Conservation (phyloP, 495 filamentous ascomycete genomes). For the Oleoguttula mirabilis region DNA sequence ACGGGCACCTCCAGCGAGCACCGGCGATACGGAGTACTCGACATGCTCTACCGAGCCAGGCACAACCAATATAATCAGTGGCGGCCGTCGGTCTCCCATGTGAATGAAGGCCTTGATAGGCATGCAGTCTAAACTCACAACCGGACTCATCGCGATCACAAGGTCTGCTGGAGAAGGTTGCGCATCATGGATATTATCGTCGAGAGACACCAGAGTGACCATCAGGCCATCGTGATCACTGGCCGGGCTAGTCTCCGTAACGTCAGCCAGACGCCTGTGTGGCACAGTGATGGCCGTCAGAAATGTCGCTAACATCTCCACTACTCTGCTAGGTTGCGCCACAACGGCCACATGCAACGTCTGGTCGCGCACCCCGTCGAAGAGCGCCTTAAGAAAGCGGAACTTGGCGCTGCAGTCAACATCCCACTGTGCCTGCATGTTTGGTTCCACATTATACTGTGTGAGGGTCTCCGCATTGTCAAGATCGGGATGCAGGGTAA, state of each 20-base stretch:
- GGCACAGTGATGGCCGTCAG: constrained; percentile 31
- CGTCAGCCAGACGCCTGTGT: constrained; percentile 24
- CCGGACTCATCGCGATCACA: constrained; percentile 42
- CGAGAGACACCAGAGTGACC: constrained; percentile 38
- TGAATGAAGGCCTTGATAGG: constrained; percentile 18
- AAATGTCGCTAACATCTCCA: constrained; percentile 43
- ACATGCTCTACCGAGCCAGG: constrained; percentile 47
- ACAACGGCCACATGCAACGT: constrained; percentile 40
- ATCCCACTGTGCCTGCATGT: constrained; percentile 42
- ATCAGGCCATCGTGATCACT: constrained; percentile 23
- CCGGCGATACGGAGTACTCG: constrained; percentile 36
- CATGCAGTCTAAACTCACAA: constrained; percentile 31
- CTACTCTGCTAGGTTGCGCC: constrained; percentile 32
- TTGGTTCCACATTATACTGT: constrained; percentile 29
- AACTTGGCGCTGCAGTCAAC: constrained; percentile 48
- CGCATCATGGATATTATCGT: constrained; percentile 30
- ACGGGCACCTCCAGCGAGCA: constrained; percentile 18
- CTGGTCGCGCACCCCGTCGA: constrained; percentile 32
- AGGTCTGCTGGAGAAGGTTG: constrained; percentile 37
- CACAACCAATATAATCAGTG: constrained; percentile 37
- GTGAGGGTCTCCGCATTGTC: constrained; percentile 33
- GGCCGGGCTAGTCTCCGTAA: constrained; percentile 26
- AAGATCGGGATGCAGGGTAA: constrained; percentile 44
- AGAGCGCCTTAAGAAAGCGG: constrained; percentile 41
- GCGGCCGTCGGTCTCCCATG: constrained; percentile 36